These are phyloP conservation scores for Calonectria pauciramosa DNA, from an alignment of 2,329 filamentous ascomycete species.

Conservation along the genomic window DNA sequence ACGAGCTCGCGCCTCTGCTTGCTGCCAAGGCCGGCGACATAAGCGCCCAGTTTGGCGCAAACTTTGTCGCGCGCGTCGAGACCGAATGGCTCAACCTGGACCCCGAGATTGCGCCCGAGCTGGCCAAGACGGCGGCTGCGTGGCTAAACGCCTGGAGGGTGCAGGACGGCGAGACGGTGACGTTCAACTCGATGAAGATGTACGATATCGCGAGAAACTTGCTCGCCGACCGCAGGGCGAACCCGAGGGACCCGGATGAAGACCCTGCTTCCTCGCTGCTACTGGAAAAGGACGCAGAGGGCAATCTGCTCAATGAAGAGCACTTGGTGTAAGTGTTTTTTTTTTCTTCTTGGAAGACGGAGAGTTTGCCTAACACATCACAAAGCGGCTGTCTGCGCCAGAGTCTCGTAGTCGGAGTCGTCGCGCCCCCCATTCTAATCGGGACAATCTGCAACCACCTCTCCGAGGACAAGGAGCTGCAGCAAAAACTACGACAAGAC, in stretches of 20 bases:
- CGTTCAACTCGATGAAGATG: conserved; percentile 7
- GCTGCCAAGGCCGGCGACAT: background rate
- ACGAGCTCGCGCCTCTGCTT: background rate
- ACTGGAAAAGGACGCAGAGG: background rate
- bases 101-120: conserved; percentile 1
- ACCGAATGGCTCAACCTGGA: background rate
- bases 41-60: conserved; percentile 6
- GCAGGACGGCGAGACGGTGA: background rate
- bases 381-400: background rate
- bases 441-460: conserved; percentile 1
- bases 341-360: no score
- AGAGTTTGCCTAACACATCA: background rate
- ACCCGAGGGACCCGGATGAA: background rate
- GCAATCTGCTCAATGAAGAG: background rate
- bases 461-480: background rate
- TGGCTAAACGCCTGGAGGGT: background rate
- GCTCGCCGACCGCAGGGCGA: background rate
- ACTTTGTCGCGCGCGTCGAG: conserved; percentile 1
- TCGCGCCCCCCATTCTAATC: background rate
- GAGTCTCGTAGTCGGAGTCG: background rate
- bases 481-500: background rate
- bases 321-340: background rate
- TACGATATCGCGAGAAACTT: background rate
- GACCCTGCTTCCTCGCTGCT: background rate
- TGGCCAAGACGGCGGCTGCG: background rate